A percentile compares a stretch with the other conserved stretches of the same genome.
Evolutionary conservation across 352 stramenopile species (phyloP).

Genomic region (Globisporangium yorkense): DNA sequence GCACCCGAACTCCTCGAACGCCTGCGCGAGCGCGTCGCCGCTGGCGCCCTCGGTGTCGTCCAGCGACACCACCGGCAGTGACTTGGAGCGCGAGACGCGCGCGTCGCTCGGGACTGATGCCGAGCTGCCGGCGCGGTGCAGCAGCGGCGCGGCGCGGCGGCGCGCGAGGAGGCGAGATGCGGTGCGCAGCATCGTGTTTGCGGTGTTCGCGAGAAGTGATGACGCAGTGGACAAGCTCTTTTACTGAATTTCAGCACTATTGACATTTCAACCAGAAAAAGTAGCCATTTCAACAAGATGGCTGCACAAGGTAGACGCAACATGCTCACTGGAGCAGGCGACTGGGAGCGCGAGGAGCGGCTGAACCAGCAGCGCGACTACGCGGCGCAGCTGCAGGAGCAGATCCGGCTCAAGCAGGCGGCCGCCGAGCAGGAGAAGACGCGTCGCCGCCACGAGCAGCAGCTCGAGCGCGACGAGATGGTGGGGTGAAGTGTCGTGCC

Average conservation of each 20-base stretch:
- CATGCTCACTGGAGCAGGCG: constrained; percentile 30
- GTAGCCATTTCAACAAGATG: constrained; percentile 1
- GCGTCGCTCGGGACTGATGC: background rate
- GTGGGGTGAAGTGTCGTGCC: constrained; percentile 6
- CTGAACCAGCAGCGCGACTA: constrained; percentile 55
- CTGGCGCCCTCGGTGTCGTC: constrained; percentile 41
- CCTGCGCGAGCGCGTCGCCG: constrained; percentile 37
- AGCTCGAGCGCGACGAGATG: constrained; percentile 36
- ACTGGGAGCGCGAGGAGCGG: constrained; percentile 46
- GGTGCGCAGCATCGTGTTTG: background rate
- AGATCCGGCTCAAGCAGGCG: constrained; percentile 50
- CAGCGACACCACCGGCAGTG: constrained; percentile 50
- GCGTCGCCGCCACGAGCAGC: constrained; percentile 36
- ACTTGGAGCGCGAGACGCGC: constrained; percentile 10
- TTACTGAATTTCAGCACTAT: background rate
- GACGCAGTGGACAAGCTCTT: background rate
- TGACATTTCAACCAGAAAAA: background rate
- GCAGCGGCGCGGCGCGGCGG: background rate
- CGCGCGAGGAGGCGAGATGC: background rate
- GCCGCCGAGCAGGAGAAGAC: constrained; percentile 33
- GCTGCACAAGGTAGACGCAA: constrained; percentile 20
- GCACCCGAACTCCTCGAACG: constrained; percentile 65
- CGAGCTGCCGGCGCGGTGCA: background rate
- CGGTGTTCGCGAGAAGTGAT: background rate
- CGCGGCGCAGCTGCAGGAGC: constrained; percentile 57